A percentile compares a stretch with the other conserved stretches of the same genome.
Evolutionary conservation across 495 filamentous ascomycete species (phyloP).

Genomic region (Neurospora sp.): DNA sequence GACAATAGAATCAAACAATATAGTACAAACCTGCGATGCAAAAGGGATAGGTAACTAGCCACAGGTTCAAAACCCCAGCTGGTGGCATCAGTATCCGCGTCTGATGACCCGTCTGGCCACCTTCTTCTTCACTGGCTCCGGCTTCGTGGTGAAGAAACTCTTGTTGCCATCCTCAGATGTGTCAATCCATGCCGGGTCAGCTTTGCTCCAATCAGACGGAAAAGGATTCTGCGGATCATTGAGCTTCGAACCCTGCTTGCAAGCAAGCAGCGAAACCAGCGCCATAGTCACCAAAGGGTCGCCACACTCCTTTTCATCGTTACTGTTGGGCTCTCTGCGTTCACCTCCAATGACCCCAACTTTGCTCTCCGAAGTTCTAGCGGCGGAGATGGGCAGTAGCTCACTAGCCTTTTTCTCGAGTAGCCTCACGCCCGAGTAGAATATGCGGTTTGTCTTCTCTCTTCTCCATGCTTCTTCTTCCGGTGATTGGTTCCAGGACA

Average conservation of each 20-base stretch:
- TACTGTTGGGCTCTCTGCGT: conserved; percentile 22
- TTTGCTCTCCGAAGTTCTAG: conserved; percentile 8
- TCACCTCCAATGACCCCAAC: conserved; percentile 20
- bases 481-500: neutral
- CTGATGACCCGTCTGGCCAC: conserved; percentile 2
- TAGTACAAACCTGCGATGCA: neutral
- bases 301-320: conserved; percentile 19
- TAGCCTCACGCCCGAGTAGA: conserved; percentile 24
- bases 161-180: conserved; percentile 18
- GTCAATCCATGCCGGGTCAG: conserved; percentile 21
- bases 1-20: neutral
- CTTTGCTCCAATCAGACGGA: conserved; percentile 9
- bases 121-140: conserved; percentile 9
- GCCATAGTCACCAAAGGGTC: conserved; percentile 29
- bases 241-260: conserved; percentile 10
- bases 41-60: neutral
- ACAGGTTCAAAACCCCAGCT: neutral
- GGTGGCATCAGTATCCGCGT: conserved; percentile 12
- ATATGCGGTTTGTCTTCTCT: conserved; percentile 15
- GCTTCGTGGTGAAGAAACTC: conserved; percentile 19
- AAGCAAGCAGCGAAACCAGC: conserved; percentile 23
- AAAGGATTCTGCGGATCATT: neutral
- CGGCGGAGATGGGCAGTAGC: neutral
- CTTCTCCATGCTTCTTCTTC: neutral
- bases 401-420: conserved; percentile 9